phyloP scores from a whole-genome alignment of 192 early-diverging fungal species.

The Backusella australiensis region DNA sequence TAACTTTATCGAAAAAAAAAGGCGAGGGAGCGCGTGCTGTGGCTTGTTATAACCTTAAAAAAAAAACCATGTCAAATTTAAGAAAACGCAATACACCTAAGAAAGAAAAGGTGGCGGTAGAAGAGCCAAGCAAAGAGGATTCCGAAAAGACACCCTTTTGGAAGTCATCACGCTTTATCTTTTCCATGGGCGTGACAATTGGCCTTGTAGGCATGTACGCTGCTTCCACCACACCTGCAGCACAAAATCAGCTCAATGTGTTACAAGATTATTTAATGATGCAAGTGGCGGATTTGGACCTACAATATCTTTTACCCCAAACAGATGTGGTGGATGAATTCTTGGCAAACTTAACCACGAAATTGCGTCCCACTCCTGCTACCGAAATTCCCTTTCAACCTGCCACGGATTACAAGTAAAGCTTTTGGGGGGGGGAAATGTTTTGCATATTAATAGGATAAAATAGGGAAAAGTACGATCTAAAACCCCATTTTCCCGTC shows the following conservation, averaged over 20 bases:
- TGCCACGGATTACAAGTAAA: slow-evolving; percentile 28
- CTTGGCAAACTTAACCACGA: slow-evolving; percentile 58
- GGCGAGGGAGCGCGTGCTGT: neutral
- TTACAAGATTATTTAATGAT: slow-evolving; percentile 40
- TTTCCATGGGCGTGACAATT: slow-evolving; percentile 20
- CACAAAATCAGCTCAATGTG: slow-evolving; percentile 34
- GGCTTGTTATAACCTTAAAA: neutral
- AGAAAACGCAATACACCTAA: neutral
- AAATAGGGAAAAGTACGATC: slow-evolving; percentile 36
- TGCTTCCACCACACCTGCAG: slow-evolving; percentile 37
- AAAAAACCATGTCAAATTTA: neutral
- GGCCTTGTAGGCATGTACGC: slow-evolving; percentile 25
- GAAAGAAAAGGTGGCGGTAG: neutral
- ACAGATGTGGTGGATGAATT: slow-evolving; percentile 68
- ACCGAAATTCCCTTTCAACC: slow-evolving; percentile 51
- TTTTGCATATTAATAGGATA: neutral
- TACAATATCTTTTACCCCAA: slow-evolving; percentile 60
- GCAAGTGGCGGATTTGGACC: slow-evolving; percentile 62
- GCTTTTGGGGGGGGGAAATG: neutral
- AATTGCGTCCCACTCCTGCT: slow-evolving; percentile 41
- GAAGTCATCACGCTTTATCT: slow-evolving; percentile 20
- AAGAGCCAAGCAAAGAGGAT: neutral
- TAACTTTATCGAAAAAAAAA: neutral
- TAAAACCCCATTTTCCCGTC: slow-evolving; percentile 54
- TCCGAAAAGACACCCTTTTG: neutral